Conservation (phyloP, 768 basidiomycete species). For the Phylloporus sp. region DNA sequence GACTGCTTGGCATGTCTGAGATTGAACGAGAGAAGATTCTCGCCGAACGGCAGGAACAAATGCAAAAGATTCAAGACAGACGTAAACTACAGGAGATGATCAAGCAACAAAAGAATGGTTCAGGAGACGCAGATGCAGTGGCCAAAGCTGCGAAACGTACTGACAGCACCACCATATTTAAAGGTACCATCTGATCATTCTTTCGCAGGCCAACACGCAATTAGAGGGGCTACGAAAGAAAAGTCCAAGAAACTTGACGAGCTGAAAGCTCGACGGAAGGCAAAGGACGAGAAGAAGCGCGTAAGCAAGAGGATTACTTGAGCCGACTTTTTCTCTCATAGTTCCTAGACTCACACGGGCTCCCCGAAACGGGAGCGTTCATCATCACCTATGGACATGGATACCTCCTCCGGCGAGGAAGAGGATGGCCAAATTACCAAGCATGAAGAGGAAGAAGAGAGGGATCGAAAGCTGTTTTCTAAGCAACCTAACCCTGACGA, state of each 20-base stretch:
- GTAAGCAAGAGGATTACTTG: conserved; percentile 40
- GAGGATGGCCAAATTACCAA: conserved; percentile 75
- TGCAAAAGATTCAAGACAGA: conserved; percentile 70
- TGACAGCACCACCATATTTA: conserved; percentile 22
- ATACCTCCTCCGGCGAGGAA: conserved; percentile 74
- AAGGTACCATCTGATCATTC: conserved; percentile 6
- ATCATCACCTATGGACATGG: conserved; percentile 83
- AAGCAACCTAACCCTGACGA: conserved; percentile 41
- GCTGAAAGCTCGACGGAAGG: conserved; percentile 80
- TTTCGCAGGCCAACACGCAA: conserved; percentile 64
- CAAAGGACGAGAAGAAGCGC: conserved; percentile 84
- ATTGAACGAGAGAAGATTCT: conserved; percentile 87
- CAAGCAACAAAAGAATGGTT: conserved; percentile 52
- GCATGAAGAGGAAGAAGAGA: conserved; percentile 71
- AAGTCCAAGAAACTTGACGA: conserved; percentile 78
- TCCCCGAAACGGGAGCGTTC: conserved; percentile 70
- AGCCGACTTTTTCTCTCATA: conserved; percentile 8
- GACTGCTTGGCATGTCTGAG: conserved; percentile 77
- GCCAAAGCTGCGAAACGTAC: conserved; percentile 75
- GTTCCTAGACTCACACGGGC: conserved; percentile 41
- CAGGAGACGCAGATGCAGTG: conserved; percentile 54
- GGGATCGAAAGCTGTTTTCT: conserved; percentile 48
- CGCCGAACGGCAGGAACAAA: conserved; percentile 74
- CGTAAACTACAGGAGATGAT: conserved; percentile 72
- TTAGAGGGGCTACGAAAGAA: conserved; percentile 73